phyloP scores from a whole-genome alignment of 2,329 filamentous ascomycete species.

The Trichoderma sp. region DNA sequence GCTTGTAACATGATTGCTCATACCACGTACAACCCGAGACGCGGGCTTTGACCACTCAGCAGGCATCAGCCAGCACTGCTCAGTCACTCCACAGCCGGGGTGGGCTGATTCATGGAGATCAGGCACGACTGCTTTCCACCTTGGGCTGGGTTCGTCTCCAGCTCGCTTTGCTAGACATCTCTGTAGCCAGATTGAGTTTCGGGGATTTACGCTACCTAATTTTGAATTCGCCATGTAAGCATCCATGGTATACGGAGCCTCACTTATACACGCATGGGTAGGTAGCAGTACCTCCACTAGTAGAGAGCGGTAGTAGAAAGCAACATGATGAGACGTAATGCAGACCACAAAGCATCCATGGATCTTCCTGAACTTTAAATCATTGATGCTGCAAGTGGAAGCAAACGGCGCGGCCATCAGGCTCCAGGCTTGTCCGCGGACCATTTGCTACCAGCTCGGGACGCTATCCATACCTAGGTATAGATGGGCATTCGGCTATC shows the following conservation, averaged over 20 bases:
- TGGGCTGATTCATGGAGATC: conserved; percentile 22
- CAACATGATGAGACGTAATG: neutral
- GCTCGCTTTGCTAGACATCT: neutral
- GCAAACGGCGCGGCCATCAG: neutral
- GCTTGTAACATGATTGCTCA: conserved; percentile 23
- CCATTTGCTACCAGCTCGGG: neutral
- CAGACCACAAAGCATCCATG: neutral
- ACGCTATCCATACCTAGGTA: neutral
- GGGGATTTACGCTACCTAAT: neutral
- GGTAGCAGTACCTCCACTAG: too few species aligned
- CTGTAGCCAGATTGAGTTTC: neutral
- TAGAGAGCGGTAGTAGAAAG: too few species aligned
- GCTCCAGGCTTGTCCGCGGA: neutral
- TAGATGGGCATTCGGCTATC: neutral
- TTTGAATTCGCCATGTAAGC: neutral
- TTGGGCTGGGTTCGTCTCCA: neutral
- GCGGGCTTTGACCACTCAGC: conserved; percentile 1
- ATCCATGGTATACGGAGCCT: neutral
- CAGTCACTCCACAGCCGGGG: conserved; percentile 19
- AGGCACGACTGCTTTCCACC: conserved; percentile 19
- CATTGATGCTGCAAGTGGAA: neutral
- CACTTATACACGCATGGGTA: neutral
- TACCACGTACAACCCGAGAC: conserved; percentile 20
- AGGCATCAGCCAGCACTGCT: neutral
- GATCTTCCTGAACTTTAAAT: neutral